Percentiles rank a stretch among this genome's conserved stretches.
These are phyloP conservation scores for Colletotrichum cereale DNA, from an alignment of 2,329 filamentous ascomycete genomes.

Conservation along the genomic window DNA sequence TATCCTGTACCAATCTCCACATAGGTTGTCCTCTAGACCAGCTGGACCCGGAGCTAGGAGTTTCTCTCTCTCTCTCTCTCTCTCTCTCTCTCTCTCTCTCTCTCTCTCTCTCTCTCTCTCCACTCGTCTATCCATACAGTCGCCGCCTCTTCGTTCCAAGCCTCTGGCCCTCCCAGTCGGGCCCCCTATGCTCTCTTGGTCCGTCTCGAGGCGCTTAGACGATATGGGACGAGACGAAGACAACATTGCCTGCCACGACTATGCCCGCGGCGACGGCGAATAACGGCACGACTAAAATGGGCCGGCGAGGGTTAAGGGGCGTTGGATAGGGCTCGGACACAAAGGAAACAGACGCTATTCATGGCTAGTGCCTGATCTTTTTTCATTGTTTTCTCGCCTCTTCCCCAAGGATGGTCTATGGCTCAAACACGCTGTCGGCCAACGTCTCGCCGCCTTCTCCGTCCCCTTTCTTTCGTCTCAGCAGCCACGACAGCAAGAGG, in stretches of 20 bases:
- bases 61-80: background rate
- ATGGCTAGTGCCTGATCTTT: slow-evolving; percentile 2
- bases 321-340: slow-evolving; percentile 18
- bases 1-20: slow-evolving; percentile 29
- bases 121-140: background rate
- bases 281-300: slow-evolving; percentile 11
- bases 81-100: background rate
- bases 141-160: slow-evolving; percentile 8
- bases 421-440: background rate
- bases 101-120: background rate
- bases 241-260: background rate
- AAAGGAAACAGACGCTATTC: slow-evolving; percentile 20
- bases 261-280: slow-evolving; percentile 4
- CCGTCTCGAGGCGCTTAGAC: background rate
- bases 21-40: slow-evolving; percentile 20
- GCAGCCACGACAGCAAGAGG: background rate
- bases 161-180: slow-evolving; percentile 8
- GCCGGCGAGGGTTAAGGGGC: slow-evolving; percentile 5
- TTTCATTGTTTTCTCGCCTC: slow-evolving; percentile 23
- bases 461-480: background rate
- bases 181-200: background rate
- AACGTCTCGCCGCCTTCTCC: background rate
- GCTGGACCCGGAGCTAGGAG: slow-evolving; percentile 6
- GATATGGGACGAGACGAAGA: background rate
- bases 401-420: background rate